Conservation (phyloP, 2,329 filamentous ascomycete species). For the Rugonectria rugulosa region DNA sequence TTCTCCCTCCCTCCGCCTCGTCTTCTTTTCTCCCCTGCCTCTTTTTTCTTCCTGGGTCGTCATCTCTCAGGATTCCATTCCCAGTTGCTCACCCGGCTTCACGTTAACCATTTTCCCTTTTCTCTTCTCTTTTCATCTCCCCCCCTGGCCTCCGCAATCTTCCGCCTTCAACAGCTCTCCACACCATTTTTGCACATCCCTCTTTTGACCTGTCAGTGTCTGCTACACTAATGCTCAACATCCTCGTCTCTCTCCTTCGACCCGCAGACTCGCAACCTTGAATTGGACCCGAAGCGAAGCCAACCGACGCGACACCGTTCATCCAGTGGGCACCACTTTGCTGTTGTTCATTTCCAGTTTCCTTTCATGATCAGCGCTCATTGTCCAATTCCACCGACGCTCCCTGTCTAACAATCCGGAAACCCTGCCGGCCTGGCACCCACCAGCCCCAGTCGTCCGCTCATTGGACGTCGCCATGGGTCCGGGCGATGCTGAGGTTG, state of each 20-base stretch:
- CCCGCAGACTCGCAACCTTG: conserved; percentile 19
- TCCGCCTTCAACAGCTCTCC: not conserved
- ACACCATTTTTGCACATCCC: conserved; percentile 3
- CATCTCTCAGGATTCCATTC: conserved; percentile 8
- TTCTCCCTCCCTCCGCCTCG: not conserved
- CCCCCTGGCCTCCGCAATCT: not conserved
- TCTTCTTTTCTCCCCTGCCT: not conserved
- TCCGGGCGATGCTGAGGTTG: conserved; percentile 33
- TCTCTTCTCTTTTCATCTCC: no score
- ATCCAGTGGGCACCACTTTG: conserved; percentile 36
- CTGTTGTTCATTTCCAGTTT: conserved; percentile 38
- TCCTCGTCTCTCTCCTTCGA: conserved; percentile 16
- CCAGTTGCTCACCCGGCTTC: not conserved
- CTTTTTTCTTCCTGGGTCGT: not conserved
- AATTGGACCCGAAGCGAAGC: conserved; percentile 5
- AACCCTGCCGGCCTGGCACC: conserved; percentile 31
- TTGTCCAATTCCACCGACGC: conserved; percentile 30
- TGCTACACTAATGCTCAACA: conserved; percentile 11
- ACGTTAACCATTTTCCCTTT: not conserved
- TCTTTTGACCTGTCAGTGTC: conserved; percentile 4
- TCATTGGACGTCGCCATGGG: conserved; percentile 35
- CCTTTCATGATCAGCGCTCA: conserved; percentile 37
- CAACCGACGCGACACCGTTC: conserved; percentile 13
- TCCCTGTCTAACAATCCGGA: conserved; percentile 32
- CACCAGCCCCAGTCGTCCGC: conserved; percentile 25